Percentiles rank a stretch among this genome's conserved stretches.
Evolutionary conservation across 768 basidiomycete genomes (phyloP).

Genomic region (Flagelloscypha sp.): DNA sequence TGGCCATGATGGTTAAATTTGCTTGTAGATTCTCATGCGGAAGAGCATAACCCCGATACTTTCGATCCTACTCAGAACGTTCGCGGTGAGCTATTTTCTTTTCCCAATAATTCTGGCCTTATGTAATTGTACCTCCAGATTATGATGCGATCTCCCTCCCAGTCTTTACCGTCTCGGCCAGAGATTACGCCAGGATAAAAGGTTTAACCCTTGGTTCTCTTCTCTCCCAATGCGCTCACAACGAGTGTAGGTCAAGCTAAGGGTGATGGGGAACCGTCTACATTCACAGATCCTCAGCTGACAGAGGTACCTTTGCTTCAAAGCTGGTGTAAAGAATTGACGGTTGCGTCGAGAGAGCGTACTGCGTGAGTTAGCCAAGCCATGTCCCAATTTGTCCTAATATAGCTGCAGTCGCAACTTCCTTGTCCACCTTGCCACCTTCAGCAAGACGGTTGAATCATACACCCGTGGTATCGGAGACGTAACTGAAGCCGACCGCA

Average conservation of each 20-base stretch:
- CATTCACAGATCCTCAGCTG: constrained; percentile 44
- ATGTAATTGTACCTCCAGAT: constrained; percentile 25
- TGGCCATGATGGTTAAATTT: not conserved
- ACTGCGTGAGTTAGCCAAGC: constrained; percentile 20
- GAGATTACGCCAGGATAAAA: constrained; percentile 53
- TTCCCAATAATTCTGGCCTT: not conserved
- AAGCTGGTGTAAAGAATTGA: constrained; percentile 49
- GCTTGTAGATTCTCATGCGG: constrained; percentile 42
- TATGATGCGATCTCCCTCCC: constrained; percentile 54
- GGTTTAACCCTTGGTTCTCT: constrained; percentile 19
- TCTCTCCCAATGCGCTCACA: not conserved
- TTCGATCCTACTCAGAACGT: constrained; percentile 45
- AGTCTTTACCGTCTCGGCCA: constrained; percentile 52
- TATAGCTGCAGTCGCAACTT: too few species aligned
- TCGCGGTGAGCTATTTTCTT: constrained; percentile 28
- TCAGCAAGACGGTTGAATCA: constrained; percentile 36
- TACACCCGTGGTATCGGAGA: constrained; percentile 46
- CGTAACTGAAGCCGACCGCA: constrained; percentile 44
- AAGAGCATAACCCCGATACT: constrained; percentile 46
- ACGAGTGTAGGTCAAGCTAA: constrained; percentile 40
- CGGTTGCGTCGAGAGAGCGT: constrained; percentile 43
- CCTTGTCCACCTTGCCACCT: constrained; percentile 38
- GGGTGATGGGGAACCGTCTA: constrained; percentile 50
- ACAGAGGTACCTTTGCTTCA: constrained; percentile 52
- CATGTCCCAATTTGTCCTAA: too few species aligned